These are phyloP conservation scores for Simmondsia chinensis DNA, from an alignment of 148 eudicot species.

Conservation along the genomic window DNA sequence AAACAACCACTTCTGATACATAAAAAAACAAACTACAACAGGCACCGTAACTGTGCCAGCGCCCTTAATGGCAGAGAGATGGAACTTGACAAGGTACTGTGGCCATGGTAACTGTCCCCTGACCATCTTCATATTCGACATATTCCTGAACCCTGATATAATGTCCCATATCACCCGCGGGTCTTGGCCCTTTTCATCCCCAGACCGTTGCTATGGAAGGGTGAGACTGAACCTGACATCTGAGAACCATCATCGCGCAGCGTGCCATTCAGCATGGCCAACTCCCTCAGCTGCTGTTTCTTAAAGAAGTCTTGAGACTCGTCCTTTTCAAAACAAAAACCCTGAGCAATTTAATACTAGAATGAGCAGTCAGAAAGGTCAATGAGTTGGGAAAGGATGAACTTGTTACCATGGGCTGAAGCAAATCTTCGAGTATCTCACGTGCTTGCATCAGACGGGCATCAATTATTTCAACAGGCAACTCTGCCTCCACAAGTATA, in stretches of 20 bases:
- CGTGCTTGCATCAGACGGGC: conserved; percentile 88
- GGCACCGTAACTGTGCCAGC: conserved; percentile 11
- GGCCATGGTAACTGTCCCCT: conserved; percentile 9
- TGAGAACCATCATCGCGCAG: conserved; percentile 78
- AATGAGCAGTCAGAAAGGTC: neutral
- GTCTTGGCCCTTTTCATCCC: conserved; percentile 98
- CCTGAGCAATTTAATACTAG: neutral
- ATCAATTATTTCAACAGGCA: conserved; percentile 89
- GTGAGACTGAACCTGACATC: conserved; percentile 93
- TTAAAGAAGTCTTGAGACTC: conserved; percentile 92
- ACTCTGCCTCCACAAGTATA: conserved; percentile 87
- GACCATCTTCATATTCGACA: conserved; percentile 8
- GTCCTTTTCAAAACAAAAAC: conserved; percentile 33
- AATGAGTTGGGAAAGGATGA: conserved; percentile 1
- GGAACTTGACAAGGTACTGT: conserved; percentile 15
- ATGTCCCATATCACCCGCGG: conserved; percentile 27
- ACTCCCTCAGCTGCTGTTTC: conserved; percentile 89
- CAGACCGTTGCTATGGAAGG: conserved; percentile 81
- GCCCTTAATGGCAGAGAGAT: conserved; percentile 22
- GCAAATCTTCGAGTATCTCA: conserved; percentile 93
- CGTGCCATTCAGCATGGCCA: conserved; percentile 88
- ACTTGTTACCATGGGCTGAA: conserved; percentile 77
- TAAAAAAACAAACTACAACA: conserved; percentile 15
- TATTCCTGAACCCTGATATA: conserved; percentile 5
- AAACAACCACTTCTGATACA: conserved; percentile 14